These are phyloP conservation scores for Phylloporus arenicola DNA, from an alignment of 768 basidiomycete genomes.

Conservation along the genomic window DNA sequence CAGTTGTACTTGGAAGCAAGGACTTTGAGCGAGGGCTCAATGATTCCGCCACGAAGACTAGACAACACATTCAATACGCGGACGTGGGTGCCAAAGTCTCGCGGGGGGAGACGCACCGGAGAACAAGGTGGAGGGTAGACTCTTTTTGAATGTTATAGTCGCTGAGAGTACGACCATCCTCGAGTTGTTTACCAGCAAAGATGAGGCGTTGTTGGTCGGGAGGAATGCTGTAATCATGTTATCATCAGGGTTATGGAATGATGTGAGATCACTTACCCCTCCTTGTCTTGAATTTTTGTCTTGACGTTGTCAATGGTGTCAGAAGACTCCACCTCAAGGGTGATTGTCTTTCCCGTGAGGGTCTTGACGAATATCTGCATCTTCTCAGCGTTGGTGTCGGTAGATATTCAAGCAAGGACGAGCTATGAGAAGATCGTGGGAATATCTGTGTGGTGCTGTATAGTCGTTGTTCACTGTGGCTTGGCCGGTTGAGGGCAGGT, in stretches of 20 bases:
- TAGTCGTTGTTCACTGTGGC: conserved; percentile 24
- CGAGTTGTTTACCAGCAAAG: conserved; percentile 95
- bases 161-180: conserved; percentile 92
- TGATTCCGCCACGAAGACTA: conserved; percentile 66
- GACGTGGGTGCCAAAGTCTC: background rate
- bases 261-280: conserved; percentile 41
- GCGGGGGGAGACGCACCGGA: conserved; percentile 57
- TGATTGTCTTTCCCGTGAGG: conserved; percentile 52
- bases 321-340: conserved; percentile 27
- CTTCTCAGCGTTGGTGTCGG: conserved; percentile 14
- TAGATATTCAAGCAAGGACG: background rate
- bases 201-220: conserved; percentile 26
- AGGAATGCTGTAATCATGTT: conserved; percentile 30
- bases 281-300: conserved; percentile 55
- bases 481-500: conserved; percentile 24
- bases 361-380: conserved; percentile 84
- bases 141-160: conserved; percentile 99
- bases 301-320: conserved; percentile 28
- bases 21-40: conserved; percentile 97
- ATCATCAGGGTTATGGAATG: too few relatives aligned
- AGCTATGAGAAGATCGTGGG: conserved; percentile 12
- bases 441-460: conserved; percentile 24
- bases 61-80: background rate
- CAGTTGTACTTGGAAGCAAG: conserved; percentile 98
- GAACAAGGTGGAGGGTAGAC: conserved; percentile 94